Percentiles rank a stretch among this genome's conserved stretches.
Conservation (phyloP, 169 alveolate species). For the Ichthyophthirius multifiliis region DNA sequence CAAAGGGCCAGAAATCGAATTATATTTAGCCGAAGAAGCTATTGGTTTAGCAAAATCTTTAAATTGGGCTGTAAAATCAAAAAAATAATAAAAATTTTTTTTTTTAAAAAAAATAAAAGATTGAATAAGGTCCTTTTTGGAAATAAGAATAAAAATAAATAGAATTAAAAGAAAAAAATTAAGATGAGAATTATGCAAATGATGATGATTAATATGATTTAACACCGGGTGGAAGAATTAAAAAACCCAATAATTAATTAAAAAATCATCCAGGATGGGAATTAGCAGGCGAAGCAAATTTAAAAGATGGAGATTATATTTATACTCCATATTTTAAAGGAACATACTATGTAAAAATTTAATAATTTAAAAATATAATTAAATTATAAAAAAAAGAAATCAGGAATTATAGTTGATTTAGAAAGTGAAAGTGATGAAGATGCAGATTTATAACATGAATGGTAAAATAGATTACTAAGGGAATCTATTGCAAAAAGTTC, state of each 20-base stretch:
- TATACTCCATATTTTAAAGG: slow-evolving; percentile 49
- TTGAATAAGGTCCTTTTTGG: slow-evolving; percentile 54
- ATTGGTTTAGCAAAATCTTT: slow-evolving; percentile 72
- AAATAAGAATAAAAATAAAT: slow-evolving; percentile 17
- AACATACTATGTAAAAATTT: slow-evolving; percentile 29
- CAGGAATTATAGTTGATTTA: slow-evolving; percentile 48
- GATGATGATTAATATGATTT: neutral
- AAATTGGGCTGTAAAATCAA: slow-evolving; percentile 48
- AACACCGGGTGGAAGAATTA: neutral
- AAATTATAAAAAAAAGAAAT: neutral
- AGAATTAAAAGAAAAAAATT: neutral
- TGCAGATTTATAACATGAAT: slow-evolving; percentile 58
- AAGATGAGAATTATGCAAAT: neutral
- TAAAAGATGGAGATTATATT: slow-evolving; percentile 57
- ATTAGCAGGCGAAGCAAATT: neutral
- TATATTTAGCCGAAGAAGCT: slow-evolving; percentile 83
- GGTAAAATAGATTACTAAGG: slow-evolving; percentile 55
- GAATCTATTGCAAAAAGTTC: slow-evolving; percentile 54
- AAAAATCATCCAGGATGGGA: neutral
- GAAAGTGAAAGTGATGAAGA: slow-evolving; percentile 23
- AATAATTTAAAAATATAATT: neutral
- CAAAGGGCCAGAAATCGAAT: slow-evolving; percentile 64
- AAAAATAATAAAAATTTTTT: too few species aligned
- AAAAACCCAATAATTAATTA: neutral
- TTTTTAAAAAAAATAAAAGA: neutral